Conservation (phyloP, 495 filamentous ascomycete genomes). For the Pyronema domesticum region DNA sequence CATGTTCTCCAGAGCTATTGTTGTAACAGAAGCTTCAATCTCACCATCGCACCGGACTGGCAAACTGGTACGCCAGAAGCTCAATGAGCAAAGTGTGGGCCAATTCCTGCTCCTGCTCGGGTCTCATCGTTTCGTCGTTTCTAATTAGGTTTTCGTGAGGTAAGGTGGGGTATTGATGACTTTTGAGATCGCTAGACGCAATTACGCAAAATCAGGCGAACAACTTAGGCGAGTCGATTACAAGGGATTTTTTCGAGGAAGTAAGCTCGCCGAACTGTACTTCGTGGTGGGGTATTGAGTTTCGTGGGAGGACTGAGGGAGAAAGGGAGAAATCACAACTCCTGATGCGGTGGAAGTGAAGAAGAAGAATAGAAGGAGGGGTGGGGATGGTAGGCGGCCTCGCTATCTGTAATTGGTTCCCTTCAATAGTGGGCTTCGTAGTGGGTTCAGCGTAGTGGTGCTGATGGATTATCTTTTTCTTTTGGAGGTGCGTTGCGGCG, state of each 20-base stretch:
- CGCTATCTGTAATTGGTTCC: neutral
- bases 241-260: neutral
- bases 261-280: neutral
- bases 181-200: neutral
- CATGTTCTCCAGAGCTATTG: neutral
- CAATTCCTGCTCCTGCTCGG: constrained; percentile 96
- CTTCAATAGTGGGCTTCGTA: neutral
- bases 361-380: neutral
- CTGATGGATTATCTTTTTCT: neutral
- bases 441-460: neutral
- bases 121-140: constrained; percentile 55
- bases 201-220: neutral
- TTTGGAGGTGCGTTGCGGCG: neutral
- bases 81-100: constrained; percentile 94
- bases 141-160: constrained; percentile 1
- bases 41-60: constrained; percentile 82
- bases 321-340: neutral
- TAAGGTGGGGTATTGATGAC: neutral
- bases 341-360: neutral
- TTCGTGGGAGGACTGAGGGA: neutral
- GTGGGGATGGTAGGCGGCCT: neutral
- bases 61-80: constrained; percentile 97
- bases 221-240: neutral
- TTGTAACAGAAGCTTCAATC: neutral
- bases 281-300: neutral